phyloP scores from a whole-genome alignment of 345 rosid species.

The Citropsis articulata region DNA sequence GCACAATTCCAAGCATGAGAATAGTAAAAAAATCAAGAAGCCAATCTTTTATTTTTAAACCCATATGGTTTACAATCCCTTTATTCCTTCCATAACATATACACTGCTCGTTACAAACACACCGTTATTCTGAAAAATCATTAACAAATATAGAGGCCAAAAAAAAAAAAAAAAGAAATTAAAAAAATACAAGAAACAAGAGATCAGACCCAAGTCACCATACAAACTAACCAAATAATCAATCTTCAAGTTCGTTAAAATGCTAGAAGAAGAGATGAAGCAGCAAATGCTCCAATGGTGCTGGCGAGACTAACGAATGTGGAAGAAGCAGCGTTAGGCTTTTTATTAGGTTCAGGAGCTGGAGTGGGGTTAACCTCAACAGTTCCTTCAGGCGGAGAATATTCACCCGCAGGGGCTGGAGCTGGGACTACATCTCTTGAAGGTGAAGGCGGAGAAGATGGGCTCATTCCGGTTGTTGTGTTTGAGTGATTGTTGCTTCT shows the following conservation, averaged over 20 bases:
- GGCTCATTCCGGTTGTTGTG: slow-evolving; percentile 9
- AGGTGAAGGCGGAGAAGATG: slow-evolving; percentile 29
- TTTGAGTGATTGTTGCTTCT: slow-evolving; percentile 35
- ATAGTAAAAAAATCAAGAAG: no score
- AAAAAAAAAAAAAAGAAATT: background rate
- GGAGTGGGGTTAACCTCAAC: slow-evolving; percentile 49
- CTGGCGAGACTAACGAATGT: slow-evolving; percentile 22
- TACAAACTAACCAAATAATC: background rate
- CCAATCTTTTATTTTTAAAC: background rate
- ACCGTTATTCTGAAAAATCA: slow-evolving; percentile 22
- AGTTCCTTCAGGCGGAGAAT: slow-evolving; percentile 45
- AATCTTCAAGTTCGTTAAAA: slow-evolving; percentile 9
- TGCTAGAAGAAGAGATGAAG: slow-evolving; percentile 47
- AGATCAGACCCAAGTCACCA: background rate
- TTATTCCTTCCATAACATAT: slow-evolving; percentile 14
- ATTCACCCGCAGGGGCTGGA: slow-evolving; percentile 42
- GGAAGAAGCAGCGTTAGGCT: slow-evolving; percentile 42
- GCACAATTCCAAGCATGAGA: background rate
- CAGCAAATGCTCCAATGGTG: slow-evolving; percentile 46
- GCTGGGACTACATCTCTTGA: slow-evolving; percentile 31
- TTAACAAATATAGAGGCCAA: slow-evolving; percentile 2
- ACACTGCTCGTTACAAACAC: background rate
- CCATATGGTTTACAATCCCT: slow-evolving; percentile 8
- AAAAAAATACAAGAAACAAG: background rate
- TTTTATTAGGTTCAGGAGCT: slow-evolving; percentile 32